These are phyloP conservation scores for Fusarium algeriense DNA, from an alignment of 2,329 filamentous ascomycete genomes.

Conservation along the genomic window DNA sequence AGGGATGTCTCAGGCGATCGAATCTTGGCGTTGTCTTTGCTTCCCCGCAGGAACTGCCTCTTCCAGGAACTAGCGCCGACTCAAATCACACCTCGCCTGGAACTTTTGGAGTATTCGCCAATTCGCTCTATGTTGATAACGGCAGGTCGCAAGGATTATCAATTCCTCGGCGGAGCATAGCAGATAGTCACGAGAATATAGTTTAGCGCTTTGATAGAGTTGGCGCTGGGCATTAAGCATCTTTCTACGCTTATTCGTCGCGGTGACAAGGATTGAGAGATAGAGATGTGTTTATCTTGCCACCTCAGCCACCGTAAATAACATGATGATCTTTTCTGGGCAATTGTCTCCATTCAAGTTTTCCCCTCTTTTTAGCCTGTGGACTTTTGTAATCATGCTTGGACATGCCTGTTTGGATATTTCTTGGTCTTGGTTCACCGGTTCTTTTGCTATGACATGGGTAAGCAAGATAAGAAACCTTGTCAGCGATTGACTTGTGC, in stretches of 20 bases:
- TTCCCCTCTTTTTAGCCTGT: conserved; percentile 17
- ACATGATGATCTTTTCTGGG: conserved; percentile 10
- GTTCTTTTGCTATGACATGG: conserved; percentile 22
- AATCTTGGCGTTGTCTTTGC: conserved; percentile 32
- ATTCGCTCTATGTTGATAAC: conserved; percentile 43
- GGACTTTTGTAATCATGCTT: conserved; percentile 1
- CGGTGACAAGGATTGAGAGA: conserved; percentile 16
- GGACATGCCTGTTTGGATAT: neutral
- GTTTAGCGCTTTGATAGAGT: conserved; percentile 4
- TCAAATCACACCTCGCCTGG: conserved; percentile 35
- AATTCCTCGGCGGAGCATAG: conserved; percentile 12
- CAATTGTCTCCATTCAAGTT: neutral
- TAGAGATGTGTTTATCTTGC: neutral
- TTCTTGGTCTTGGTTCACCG: neutral
- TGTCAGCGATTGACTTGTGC: conserved; percentile 21
- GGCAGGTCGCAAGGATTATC: conserved; percentile 41
- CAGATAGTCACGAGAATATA: conserved; percentile 2
- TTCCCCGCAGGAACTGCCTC: conserved; percentile 42
- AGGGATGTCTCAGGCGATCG: conserved; percentile 28
- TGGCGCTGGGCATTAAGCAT: conserved; percentile 29
- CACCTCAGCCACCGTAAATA: conserved; percentile 12
- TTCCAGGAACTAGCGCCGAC: conserved; percentile 44
- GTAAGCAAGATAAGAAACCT: conserved; percentile 27
- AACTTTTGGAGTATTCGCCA: conserved; percentile 42
- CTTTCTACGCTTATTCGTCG: conserved; percentile 37